A percentile compares a stretch with the other conserved stretches of the same genome.
Evolutionary conservation across 2,329 filamentous ascomycete genomes (phyloP).

Genomic region (Colletotrichum sp.): DNA sequence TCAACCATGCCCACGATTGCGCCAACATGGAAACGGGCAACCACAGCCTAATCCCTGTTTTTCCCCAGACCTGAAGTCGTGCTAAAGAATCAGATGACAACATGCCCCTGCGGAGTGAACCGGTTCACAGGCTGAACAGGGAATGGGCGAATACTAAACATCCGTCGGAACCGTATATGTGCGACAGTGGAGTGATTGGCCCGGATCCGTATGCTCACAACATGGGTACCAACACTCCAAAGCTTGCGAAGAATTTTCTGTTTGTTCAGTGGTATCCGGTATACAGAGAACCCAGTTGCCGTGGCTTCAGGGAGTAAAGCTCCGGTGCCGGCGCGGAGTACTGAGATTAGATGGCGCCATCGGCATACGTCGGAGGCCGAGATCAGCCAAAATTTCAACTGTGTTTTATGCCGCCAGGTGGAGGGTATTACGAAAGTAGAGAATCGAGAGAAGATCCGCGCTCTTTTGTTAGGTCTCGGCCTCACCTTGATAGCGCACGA

Average conservation of each 20-base stretch:
- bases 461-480: rapidly evolving
- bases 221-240: background rate
- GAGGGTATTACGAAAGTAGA: rapidly evolving
- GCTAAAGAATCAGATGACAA: background rate
- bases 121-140: background rate
- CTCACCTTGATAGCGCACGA: background rate
- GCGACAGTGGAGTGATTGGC: background rate
- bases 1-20: background rate
- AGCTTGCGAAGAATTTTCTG: background rate
- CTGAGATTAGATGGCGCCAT: background rate
- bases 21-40: background rate
- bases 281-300: background rate
- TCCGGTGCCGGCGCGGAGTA: background rate
- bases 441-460: background rate
- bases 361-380: background rate
- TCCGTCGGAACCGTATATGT: background rate
- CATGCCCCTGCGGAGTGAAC: background rate
- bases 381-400: background rate
- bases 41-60: background rate
- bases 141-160: background rate
- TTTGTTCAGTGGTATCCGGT: background rate
- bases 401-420: background rate
- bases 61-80: background rate
- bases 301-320: background rate
- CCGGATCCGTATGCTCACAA: background rate